Evolutionary conservation across 75 land plant genomes (phyloP).

Genomic region (Sequoia sempervirens): DNA sequence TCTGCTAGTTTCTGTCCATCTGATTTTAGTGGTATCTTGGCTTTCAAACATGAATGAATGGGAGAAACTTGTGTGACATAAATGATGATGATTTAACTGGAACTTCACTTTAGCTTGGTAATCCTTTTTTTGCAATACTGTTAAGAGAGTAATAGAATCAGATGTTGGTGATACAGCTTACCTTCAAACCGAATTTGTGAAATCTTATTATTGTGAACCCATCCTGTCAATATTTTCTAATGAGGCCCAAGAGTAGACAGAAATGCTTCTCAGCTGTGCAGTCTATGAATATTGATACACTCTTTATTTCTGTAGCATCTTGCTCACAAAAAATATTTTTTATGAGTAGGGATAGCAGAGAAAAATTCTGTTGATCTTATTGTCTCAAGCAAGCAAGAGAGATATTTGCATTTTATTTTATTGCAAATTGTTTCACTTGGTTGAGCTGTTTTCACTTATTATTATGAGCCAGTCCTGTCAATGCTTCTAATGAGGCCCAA

Average conservation of each 20-base stretch:
- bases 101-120: neutral
- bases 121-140: neutral
- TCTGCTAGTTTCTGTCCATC: neutral
- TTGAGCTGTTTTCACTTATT: neutral
- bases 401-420: neutral
- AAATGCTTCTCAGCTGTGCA: constrained; percentile 3
- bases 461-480: neutral
- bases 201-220: neutral
- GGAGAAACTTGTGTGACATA: neutral
- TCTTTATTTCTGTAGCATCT: neutral
- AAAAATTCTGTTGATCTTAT: neutral
- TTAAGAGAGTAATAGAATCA: neutral
- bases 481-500: neutral
- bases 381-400: neutral
- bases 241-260: neutral
- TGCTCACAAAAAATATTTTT: neutral
- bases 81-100: neutral
- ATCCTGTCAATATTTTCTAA: neutral
- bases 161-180: neutral
- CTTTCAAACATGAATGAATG: neutral
- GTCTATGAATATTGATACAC: neutral
- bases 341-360: neutral
- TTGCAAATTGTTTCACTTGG: neutral
- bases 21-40: neutral
- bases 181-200: neutral